Evolutionary conservation across 2,329 filamentous ascomycete species (phyloP).

Genomic region (Tympanopsis confertula): DNA sequence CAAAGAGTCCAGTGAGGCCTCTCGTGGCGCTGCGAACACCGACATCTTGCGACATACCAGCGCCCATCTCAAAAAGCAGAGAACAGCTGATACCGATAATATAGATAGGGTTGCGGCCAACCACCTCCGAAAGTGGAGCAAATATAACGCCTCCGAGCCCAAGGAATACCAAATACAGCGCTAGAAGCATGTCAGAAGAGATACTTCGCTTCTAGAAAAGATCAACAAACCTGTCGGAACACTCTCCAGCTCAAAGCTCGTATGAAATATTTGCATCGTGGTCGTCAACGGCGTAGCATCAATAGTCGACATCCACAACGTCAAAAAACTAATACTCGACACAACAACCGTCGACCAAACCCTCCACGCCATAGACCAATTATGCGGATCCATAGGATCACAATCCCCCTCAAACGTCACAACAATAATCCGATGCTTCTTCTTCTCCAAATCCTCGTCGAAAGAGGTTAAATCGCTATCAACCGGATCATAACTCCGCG

Average conservation of each 20-base stretch:
- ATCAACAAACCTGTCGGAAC: neutral
- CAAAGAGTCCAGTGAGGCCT: neutral
- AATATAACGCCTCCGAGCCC: neutral
- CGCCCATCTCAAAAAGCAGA: neutral
- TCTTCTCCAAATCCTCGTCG: neutral
- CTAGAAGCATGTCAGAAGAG: neutral
- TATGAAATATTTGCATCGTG: neutral
- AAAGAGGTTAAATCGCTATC: neutral
- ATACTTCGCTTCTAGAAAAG: neutral
- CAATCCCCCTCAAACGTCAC: neutral
- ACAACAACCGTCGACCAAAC: neutral
- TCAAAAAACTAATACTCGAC: neutral
- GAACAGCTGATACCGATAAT: neutral
- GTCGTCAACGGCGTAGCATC: neutral
- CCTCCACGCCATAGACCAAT: neutral
- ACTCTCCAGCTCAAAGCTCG: neutral
- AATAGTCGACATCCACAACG: neutral
- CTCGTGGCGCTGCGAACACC: neutral
- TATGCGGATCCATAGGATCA: neutral
- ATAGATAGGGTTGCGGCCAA: neutral
- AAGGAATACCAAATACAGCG: neutral
- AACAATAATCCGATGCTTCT: neutral
- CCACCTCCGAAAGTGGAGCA: neutral
- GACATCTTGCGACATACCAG: neutral
- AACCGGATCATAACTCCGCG: too few relatives aligned